These are phyloP conservation scores for Naematelia aurantialba DNA, from an alignment of 768 basidiomycete genomes.

Conservation along the genomic window DNA sequence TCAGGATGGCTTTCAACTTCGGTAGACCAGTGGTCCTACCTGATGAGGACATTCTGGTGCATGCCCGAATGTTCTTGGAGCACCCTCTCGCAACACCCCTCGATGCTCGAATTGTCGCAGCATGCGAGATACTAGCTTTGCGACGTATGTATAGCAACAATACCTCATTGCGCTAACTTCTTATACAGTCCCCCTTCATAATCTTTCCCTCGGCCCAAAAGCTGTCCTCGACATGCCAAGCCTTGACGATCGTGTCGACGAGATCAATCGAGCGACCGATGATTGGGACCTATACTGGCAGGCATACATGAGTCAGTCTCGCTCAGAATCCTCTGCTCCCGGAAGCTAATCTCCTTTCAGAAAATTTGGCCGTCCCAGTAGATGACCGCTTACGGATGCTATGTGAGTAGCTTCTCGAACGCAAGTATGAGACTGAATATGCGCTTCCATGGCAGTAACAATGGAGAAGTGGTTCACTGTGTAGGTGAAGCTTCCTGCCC, in stretches of 20 bases:
- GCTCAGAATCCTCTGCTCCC: too few relatives aligned
- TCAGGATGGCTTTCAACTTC: slow-evolving; percentile 28
- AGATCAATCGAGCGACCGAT: slow-evolving; percentile 14
- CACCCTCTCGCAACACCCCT: slow-evolving; percentile 12
- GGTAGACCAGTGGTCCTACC: slow-evolving; percentile 17
- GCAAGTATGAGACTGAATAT: too few relatives aligned
- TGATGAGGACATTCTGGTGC: slow-evolving; percentile 9
- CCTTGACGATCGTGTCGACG: slow-evolving; percentile 28
- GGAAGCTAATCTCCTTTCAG: too few relatives aligned
- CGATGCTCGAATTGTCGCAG: slow-evolving; percentile 17
- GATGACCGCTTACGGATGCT: too few relatives aligned
- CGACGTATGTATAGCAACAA: slow-evolving; percentile 8
- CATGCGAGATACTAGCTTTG: slow-evolving; percentile 16
- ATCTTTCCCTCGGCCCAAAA: slow-evolving; percentile 26
- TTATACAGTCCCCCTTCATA: slow-evolving; percentile 19
- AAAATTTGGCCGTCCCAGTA: too few relatives aligned
- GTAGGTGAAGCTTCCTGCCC: too few relatives aligned
- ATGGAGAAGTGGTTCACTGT: too few relatives aligned
- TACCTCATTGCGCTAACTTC: not conserved
- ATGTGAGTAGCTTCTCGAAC: too few relatives aligned
- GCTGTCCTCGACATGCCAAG: slow-evolving; percentile 20
- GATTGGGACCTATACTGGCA: slow-evolving; percentile 40
- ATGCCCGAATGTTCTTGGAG: slow-evolving; percentile 17
- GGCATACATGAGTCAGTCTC: too few relatives aligned
- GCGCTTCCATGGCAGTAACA: too few relatives aligned